Evolutionary conservation across 495 filamentous ascomycete genomes (phyloP), one percentile per base, ranked within the genome.

Genomic region (Tuber magnatum): DNA sequence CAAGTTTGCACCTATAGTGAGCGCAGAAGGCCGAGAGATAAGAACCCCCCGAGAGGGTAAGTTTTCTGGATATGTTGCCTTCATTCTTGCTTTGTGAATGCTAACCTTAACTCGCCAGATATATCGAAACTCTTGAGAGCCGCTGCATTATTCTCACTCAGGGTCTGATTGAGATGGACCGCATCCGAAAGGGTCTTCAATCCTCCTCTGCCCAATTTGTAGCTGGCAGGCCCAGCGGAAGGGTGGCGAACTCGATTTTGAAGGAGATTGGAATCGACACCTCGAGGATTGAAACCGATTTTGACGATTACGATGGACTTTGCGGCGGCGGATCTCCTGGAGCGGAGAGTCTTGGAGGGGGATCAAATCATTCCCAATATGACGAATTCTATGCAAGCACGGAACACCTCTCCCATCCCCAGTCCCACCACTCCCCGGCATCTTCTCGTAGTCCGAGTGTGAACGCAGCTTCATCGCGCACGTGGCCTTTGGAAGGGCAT

Each of bases 21-120:
- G 76, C 84, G 89, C 71, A 90, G 89, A 81, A 88, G 88, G 82
- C 86, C 87, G 56, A 88, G 88, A 73, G 88, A 89, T 78, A 89
- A 89, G 83, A 87, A 89, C 77, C 88, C 89, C 80, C 88, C 88
- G 18, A 89, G 89, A 83, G 88, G 88, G 88, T 90, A 81, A 84
- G 87, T 85, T 81, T 81, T 81, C 69, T 61, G 16, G 42, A 74
- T 56, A 79, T 72, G 73, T 68, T 51, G 8, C n/a, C 12, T 44
- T 43, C 51, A 42, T 39, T 28, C 39, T 28, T 71, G 68, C 48
- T 44, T 56, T 46, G 39, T 71, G 72, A 61, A 79, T 65, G 16
- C 40, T n/a, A n/a, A n/a, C n/a, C n/a, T n/a, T n/a, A n/a, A 16
- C 6, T 68, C 32, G 44, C 38, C 28, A 79, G 77, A 38, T 79